A percentile compares a stretch with the other conserved stretches of the same genome.
Conservation (phyloP, 345 rosid species). For the Citrus sp. region DNA sequence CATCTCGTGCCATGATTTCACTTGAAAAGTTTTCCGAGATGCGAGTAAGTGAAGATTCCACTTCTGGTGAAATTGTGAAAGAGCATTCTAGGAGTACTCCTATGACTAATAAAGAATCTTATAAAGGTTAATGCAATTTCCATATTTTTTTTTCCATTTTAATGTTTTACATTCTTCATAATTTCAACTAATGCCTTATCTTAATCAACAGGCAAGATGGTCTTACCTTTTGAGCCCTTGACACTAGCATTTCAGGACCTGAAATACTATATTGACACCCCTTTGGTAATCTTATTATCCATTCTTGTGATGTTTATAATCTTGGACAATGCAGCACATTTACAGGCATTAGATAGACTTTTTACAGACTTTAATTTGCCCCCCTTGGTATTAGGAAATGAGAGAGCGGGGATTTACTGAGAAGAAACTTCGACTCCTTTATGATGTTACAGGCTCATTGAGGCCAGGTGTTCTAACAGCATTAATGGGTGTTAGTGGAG, state of each 20-base stretch:
- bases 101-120: neutral
- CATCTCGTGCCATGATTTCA: conserved; percentile 66
- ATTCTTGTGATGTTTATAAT: neutral
- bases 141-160: neutral
- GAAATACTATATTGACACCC: conserved; percentile 54
- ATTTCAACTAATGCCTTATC: neutral
- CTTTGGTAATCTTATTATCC: conserved; percentile 41
- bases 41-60: conserved; percentile 38
- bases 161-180: neutral
- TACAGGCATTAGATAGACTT: neutral
- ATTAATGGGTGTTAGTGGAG: conserved; percentile 88
- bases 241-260: conserved; percentile 56
- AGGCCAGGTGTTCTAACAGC: conserved; percentile 80
- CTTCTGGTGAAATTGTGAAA: neutral
- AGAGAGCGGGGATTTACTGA: conserved; percentile 38
- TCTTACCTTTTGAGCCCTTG: conserved; percentile 62
- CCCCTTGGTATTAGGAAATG: conserved; percentile 41
- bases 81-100: conserved; percentile 4
- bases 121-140: conserved; percentile 22
- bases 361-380: neutral
- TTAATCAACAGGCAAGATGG: conserved; percentile 48
- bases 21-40: conserved; percentile 47
- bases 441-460: conserved; percentile 57
- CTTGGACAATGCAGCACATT: neutral
- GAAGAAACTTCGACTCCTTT: conserved; percentile 61